Percentiles rank a stretch among this genome's conserved stretches.
Conservation (phyloP, 345 rosid species). For the Brassica incana region DNA sequence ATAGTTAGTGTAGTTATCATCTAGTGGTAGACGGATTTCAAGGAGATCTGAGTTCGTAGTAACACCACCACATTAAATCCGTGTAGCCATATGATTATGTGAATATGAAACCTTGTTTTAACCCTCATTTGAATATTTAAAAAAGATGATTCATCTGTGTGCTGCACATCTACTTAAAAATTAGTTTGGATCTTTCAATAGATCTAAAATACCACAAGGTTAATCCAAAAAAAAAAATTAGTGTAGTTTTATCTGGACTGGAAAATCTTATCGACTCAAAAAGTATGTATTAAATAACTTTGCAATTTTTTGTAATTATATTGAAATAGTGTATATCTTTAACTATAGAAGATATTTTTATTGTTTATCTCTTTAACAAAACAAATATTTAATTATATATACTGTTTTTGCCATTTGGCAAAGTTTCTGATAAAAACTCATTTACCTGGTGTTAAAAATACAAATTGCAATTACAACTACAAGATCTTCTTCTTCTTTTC, state of each 20-base stretch:
- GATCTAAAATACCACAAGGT: too few relatives aligned
- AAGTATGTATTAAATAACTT: not conserved
- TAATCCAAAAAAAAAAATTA: too few relatives aligned
- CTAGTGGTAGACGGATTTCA: not conserved
- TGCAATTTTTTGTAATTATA: not conserved
- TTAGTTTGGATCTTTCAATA: not conserved
- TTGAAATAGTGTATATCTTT: not conserved
- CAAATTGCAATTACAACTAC: not conserved
- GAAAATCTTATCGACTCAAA: not conserved
- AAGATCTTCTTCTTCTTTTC: not conserved
- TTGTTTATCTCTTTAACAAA: not conserved
- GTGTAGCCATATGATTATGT: not conserved
- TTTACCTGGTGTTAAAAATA: not conserved
- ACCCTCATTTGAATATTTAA: not conserved
- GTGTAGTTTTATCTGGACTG: not conserved
- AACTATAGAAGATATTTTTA: not conserved
- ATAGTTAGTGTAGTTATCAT: not conserved
- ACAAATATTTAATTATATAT: not conserved
- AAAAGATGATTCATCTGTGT: too few relatives aligned
- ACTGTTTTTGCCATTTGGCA: not conserved
- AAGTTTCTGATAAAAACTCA: not conserved
- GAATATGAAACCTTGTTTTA: not conserved
- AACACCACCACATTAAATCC: too few relatives aligned
- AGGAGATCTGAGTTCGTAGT: too few relatives aligned
- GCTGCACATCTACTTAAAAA: too few relatives aligned